phyloP scores from a whole-genome alignment of 129 eudicot species.

The Pseudognaphalium luteoalbum region DNA sequence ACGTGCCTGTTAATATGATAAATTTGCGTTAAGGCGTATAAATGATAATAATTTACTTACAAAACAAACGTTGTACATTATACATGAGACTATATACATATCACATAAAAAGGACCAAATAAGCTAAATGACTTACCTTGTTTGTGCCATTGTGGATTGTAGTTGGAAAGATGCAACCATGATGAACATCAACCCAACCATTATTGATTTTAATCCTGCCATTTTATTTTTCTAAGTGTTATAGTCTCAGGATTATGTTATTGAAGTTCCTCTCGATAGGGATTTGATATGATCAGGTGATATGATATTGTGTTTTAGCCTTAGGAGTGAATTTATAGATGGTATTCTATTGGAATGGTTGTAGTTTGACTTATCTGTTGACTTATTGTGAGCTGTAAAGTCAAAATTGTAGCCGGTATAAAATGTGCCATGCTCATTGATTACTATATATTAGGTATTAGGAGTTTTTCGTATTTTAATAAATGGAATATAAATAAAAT shows the following conservation, averaged over 20 bases:
- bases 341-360: background rate
- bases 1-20: constrained; percentile 12
- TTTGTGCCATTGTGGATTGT: constrained; percentile 2
- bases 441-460: constrained; percentile 23
- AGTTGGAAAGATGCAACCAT: constrained; percentile 23
- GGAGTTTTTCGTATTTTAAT: background rate
- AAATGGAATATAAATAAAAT: background rate
- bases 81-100: too few species aligned
- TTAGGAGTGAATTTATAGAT: constrained; percentile 15
- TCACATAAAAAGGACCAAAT: background rate
- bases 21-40: background rate
- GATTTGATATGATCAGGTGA: constrained; percentile 6
- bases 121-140: constrained; percentile 4
- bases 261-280: background rate
- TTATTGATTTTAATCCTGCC: constrained; percentile 10
- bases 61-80: background rate
- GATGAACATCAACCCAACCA: constrained; percentile 1
- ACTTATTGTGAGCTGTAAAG: constrained; percentile 30
- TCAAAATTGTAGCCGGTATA: constrained; percentile 11
- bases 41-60: background rate
- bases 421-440: constrained; percentile 8
- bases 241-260: background rate
- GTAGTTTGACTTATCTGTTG: background rate
- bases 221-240: constrained; percentile 10
- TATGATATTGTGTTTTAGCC: background rate